Percentiles rank a stretch among this genome's conserved stretches.
phyloP scores from a whole-genome alignment of 495 filamentous ascomycete genomes.

The Hypoxylon subgilvum region DNA sequence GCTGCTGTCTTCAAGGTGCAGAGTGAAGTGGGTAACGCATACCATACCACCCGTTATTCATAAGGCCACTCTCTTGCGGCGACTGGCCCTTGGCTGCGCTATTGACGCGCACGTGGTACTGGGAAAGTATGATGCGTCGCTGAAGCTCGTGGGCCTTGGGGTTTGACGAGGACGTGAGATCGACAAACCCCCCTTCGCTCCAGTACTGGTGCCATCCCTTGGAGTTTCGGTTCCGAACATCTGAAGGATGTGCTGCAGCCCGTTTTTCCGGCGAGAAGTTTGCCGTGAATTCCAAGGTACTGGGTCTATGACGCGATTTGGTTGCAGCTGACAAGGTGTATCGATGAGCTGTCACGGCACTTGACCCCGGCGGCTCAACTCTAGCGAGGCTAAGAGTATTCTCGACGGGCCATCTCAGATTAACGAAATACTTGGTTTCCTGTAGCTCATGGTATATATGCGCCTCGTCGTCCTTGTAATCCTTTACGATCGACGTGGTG shows the following conservation, averaged over 20 bases:
- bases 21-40: too few relatives aligned
- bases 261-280: constrained; percentile 29
- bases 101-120: constrained; percentile 58
- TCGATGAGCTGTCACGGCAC: constrained; percentile 23
- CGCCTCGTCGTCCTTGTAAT: constrained; percentile 21
- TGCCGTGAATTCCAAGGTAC: constrained; percentile 27
- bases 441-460: constrained; percentile 47
- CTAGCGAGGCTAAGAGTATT: constrained; percentile 32
- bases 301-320: constrained; percentile 9
- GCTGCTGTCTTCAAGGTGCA: too few relatives aligned
- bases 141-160: constrained; percentile 54
- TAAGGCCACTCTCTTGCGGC: constrained; percentile 49
- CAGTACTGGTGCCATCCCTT: constrained; percentile 53
- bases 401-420: constrained; percentile 42
- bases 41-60: constrained; percentile 55
- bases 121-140: constrained; percentile 55
- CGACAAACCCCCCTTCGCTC: constrained; percentile 54
- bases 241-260: constrained; percentile 18
- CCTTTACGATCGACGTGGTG: constrained; percentile 20
- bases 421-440: constrained; percentile 47
- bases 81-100: constrained; percentile 43
- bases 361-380: constrained; percentile 21
- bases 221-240: constrained; percentile 18
- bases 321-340: constrained; percentile 19
- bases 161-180: constrained; percentile 48